phyloP scores from a whole-genome alignment of 2,329 filamentous ascomycete species.

The Proliferodiscus dingleyae region DNA sequence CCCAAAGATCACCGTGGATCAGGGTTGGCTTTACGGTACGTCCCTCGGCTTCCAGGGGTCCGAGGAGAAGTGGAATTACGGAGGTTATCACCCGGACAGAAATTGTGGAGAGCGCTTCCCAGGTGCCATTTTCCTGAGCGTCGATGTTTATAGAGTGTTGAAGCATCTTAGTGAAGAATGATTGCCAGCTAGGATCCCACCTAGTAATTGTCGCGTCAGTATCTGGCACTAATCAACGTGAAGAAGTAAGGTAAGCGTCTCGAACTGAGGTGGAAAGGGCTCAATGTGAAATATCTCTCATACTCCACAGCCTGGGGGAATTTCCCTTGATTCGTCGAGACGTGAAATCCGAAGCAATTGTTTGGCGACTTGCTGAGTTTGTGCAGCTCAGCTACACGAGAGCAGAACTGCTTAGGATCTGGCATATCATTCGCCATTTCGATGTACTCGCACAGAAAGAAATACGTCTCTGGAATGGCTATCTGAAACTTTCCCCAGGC shows the following conservation, averaged over 20 bases:
- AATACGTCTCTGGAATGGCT: constrained; percentile 24
- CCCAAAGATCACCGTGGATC: constrained; percentile 24
- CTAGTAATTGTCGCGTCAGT: no score
- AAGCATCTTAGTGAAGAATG: constrained; percentile 28
- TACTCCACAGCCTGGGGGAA: constrained; percentile 34
- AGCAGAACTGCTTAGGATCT: constrained; percentile 18
- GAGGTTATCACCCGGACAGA: background rate
- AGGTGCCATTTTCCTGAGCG: constrained; percentile 5
- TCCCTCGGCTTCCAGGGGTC: constrained; percentile 15
- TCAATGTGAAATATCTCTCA: no score
- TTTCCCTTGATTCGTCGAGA: constrained; percentile 34
- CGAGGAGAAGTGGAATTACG: constrained; percentile 12
- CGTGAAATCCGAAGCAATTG: constrained; percentile 35
- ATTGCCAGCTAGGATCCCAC: constrained; percentile 37
- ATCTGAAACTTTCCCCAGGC: constrained; percentile 10
- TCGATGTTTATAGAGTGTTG: constrained; percentile 1
- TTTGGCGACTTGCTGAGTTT: constrained; percentile 11
- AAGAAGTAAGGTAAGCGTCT: no score
- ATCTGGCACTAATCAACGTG: no score
- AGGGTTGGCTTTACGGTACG: constrained; percentile 17
- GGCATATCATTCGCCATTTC: constrained; percentile 22
- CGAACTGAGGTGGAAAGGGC: no score
- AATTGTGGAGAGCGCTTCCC: constrained; percentile 3
- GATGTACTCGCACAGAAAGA: constrained; percentile 26
- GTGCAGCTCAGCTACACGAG: constrained; percentile 24